A percentile compares a stretch with the other conserved stretches of the same genome.
Conservation (phyloP, 257 asterid genomes). For the Lithospermum erythrorhizon region DNA sequence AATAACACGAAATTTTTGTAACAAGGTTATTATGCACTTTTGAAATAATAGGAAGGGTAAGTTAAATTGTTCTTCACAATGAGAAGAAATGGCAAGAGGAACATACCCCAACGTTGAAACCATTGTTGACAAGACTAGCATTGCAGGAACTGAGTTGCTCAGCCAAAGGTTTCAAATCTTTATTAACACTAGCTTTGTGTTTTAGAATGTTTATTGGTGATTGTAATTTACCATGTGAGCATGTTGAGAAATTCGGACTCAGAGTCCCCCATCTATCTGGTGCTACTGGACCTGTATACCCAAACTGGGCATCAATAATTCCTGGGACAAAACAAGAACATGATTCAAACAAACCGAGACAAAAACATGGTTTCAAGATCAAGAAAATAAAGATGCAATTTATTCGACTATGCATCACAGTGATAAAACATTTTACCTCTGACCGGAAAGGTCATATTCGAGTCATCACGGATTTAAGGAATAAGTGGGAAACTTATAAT, state of each 20-base stretch:
- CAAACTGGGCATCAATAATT: conserved; percentile 21
- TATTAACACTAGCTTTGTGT: conserved; percentile 14
- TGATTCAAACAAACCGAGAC: neutral
- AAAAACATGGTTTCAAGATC: neutral
- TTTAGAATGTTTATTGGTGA: conserved; percentile 59
- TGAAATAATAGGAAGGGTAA: neutral
- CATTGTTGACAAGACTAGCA: conserved; percentile 54
- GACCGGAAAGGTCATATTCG: too few species aligned
- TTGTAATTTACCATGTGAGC: conserved; percentile 53
- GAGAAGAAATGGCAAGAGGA: neutral
- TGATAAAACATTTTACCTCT: too few species aligned
- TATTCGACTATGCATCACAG: too few species aligned
- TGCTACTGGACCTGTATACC: conserved; percentile 59
- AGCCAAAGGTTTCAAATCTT: conserved; percentile 39
- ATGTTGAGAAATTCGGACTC: conserved; percentile 56
- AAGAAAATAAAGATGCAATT: neutral
- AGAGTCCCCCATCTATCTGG: conserved; percentile 64
- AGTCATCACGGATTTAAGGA: too few species aligned
- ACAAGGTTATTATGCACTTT: too few species aligned
- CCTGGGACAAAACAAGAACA: neutral
- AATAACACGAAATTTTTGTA: too few species aligned
- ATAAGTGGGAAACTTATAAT: too few species aligned
- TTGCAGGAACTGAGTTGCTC: conserved; percentile 40
- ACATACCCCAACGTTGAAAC: conserved; percentile 57
- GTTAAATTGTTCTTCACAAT: neutral